Percentiles rank a stretch among this genome's conserved stretches.
Evolutionary conservation across 768 basidiomycete genomes (phyloP).

Genomic region (Xerocomellus chrysenteron): DNA sequence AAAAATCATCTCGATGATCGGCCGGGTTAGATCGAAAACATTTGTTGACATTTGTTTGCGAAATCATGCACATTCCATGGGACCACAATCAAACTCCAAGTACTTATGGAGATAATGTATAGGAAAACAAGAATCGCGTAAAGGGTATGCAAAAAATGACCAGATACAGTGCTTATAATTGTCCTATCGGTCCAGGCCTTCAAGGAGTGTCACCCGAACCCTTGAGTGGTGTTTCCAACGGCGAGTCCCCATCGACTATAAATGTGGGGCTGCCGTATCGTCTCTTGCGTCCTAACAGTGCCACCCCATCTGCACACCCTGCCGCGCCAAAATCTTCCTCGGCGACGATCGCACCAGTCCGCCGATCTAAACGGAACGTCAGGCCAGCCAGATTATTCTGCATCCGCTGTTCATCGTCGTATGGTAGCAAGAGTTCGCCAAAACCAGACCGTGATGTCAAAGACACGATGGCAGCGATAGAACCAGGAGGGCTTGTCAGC

Average conservation of each 20-base stretch:
- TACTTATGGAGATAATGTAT: background rate
- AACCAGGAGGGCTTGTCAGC: conserved; percentile 56
- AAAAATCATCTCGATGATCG: conserved; percentile 11
- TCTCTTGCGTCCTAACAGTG: conserved; percentile 14
- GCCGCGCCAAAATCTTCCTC: conserved; percentile 39
- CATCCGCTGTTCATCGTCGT: conserved; percentile 48
- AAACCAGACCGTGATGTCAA: conserved; percentile 62
- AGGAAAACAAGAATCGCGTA: no score
- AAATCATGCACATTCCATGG: background rate
- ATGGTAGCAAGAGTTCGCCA: conserved; percentile 59
- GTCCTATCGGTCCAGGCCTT: background rate
- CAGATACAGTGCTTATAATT: background rate
- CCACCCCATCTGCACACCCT: conserved; percentile 9
- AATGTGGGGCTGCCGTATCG: conserved; percentile 1
- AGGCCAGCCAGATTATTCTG: conserved; percentile 50
- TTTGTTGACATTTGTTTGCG: conserved; percentile 29
- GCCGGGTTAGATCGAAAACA: background rate
- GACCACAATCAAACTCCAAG: no score
- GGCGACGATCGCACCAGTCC: conserved; percentile 62
- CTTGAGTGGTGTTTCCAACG: conserved; percentile 2
- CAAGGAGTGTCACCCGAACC: background rate
- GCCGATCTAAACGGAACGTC: conserved; percentile 52
- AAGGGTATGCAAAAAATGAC: background rate
- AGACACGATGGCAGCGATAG: conserved; percentile 55
- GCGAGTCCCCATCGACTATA: conserved; percentile 2